Percentiles rank a stretch among this genome's conserved stretches.
These are phyloP conservation scores for Coemansia sp. DNA, from an alignment of 192 early-diverging fungal genomes.

Conservation along the genomic window DNA sequence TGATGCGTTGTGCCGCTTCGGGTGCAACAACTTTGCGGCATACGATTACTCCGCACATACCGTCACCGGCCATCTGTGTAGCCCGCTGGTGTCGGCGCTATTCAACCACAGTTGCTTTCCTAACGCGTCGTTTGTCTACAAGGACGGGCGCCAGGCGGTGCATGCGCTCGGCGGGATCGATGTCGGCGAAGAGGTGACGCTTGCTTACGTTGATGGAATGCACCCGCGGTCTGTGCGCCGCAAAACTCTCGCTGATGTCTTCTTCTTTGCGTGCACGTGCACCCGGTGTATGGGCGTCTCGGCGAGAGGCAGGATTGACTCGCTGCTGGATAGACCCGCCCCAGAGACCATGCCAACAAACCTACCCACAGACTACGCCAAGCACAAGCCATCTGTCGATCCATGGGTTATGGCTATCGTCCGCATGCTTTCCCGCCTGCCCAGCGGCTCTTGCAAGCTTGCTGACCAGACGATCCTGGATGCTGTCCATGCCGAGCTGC, in stretches of 20 bases:
- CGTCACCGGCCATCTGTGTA: slow-evolving; percentile 31
- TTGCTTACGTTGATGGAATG: slow-evolving; percentile 41
- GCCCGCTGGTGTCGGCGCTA: slow-evolving; percentile 41
- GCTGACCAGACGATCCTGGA: slow-evolving; percentile 4
- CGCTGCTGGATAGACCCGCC: slow-evolving; percentile 15
- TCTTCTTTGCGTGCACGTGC: slow-evolving; percentile 48
- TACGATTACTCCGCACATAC: slow-evolving; percentile 12
- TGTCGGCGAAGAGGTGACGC: slow-evolving; percentile 29
- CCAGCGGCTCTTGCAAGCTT: not conserved
- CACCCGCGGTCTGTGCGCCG: slow-evolving; percentile 26
- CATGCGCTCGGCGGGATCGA: slow-evolving; percentile 29
- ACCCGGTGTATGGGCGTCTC: slow-evolving; percentile 13
- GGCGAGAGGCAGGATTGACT: slow-evolving; percentile 19
- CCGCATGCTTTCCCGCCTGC: not conserved
- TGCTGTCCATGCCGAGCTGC: not conserved
- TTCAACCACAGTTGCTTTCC: slow-evolving; percentile 55
- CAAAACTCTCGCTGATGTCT: slow-evolving; percentile 25
- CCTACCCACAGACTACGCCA: slow-evolving; percentile 34
- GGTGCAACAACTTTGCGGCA: slow-evolving; percentile 50
- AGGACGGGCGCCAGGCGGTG: slow-evolving; percentile 21
- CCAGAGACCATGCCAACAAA: slow-evolving; percentile 2
- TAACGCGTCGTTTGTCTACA: slow-evolving; percentile 26
- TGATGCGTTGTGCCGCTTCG: slow-evolving; percentile 19
- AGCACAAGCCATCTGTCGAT: slow-evolving; percentile 10
- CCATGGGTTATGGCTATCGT: slow-evolving; percentile 22